Percentiles rank a stretch among this genome's conserved stretches.
phyloP scores from a whole-genome alignment of 768 basidiomycete genomes.

The Lanmaoa rubissima region DNA sequence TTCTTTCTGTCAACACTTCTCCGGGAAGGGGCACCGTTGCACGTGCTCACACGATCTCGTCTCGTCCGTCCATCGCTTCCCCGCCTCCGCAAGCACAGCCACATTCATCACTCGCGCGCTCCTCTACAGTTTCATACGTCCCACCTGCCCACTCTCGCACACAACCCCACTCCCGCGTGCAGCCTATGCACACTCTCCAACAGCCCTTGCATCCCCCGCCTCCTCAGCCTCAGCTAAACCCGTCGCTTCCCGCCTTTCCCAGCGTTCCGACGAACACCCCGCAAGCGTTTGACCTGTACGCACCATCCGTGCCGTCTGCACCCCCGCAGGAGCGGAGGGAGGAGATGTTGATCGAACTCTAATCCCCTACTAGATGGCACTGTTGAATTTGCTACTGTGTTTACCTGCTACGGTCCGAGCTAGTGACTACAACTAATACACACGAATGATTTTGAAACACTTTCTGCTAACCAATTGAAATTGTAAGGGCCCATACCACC shows the following conservation, averaged over 20 bases:
- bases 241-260: slow-evolving; percentile 59
- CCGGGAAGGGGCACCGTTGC: slow-evolving; percentile 18
- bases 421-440: slow-evolving; percentile 4
- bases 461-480: not conserved
- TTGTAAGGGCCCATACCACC: not conserved
- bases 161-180: slow-evolving; percentile 8
- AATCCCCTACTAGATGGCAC: not conserved
- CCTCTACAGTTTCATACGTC: slow-evolving; percentile 22
- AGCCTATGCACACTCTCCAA: slow-evolving; percentile 1
- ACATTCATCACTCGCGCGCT: slow-evolving; percentile 23
- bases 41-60: slow-evolving; percentile 31
- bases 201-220: slow-evolving; percentile 10
- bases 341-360: slow-evolving; percentile 46
- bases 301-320: slow-evolving; percentile 44
- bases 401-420: not conserved
- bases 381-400: not conserved
- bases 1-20: slow-evolving; percentile 12
- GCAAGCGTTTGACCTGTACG: slow-evolving; percentile 51
- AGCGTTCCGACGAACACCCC: slow-evolving; percentile 59
- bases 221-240: slow-evolving; percentile 19
- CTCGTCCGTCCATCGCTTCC: slow-evolving; percentile 17
- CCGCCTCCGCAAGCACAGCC: slow-evolving; percentile 11
- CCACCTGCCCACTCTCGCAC: slow-evolving; percentile 1
- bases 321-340: slow-evolving; percentile 63
- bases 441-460: not conserved